A percentile compares a stretch with the other conserved stretches of the same genome.
These are phyloP conservation scores for Tricholoma bakamatsutake DNA, from an alignment of 768 basidiomycete species.

Conservation along the genomic window DNA sequence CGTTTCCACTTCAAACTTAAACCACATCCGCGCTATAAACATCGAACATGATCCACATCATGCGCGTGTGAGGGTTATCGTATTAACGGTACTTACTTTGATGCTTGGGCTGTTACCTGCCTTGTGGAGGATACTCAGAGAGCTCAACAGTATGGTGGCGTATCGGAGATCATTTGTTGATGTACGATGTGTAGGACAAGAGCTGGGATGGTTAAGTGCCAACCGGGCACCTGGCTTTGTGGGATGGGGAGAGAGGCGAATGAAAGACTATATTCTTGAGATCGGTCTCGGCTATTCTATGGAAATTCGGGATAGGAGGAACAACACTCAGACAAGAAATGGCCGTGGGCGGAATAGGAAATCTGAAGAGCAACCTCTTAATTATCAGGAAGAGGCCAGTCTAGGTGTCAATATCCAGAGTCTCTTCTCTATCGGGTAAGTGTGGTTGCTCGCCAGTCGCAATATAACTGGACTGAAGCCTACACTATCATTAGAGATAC, in stretches of 20 bases:
- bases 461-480: neutral
- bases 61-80: slow-evolving; percentile 58
- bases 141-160: slow-evolving; percentile 51
- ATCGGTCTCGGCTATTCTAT: slow-evolving; percentile 59
- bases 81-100: slow-evolving; percentile 57
- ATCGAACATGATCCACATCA: slow-evolving; percentile 28
- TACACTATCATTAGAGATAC: slow-evolving; percentile 49
- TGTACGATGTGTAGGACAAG: slow-evolving; percentile 58
- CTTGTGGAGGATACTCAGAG: slow-evolving; percentile 55
- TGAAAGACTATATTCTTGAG: slow-evolving; percentile 66
- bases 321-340: slow-evolving; percentile 22
- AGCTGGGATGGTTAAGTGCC: slow-evolving; percentile 72
- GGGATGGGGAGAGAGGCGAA: slow-evolving; percentile 65
- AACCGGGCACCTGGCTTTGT: slow-evolving; percentile 58
- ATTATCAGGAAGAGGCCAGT: slow-evolving; percentile 34
- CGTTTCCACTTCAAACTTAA: slow-evolving; percentile 26
- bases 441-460: slow-evolving; percentile 12
- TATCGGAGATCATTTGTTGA: slow-evolving; percentile 58
- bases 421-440: slow-evolving; percentile 69
- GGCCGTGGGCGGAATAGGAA: slow-evolving; percentile 23
- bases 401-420: slow-evolving; percentile 63
- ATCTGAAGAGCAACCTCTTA: slow-evolving; percentile 37
- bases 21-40: slow-evolving; percentile 29
- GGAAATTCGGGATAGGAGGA: slow-evolving; percentile 26
- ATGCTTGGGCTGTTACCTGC: slow-evolving; percentile 61